phyloP scores from a whole-genome alignment of 139 green algal genomes.

The Marvania coccoides region DNA sequence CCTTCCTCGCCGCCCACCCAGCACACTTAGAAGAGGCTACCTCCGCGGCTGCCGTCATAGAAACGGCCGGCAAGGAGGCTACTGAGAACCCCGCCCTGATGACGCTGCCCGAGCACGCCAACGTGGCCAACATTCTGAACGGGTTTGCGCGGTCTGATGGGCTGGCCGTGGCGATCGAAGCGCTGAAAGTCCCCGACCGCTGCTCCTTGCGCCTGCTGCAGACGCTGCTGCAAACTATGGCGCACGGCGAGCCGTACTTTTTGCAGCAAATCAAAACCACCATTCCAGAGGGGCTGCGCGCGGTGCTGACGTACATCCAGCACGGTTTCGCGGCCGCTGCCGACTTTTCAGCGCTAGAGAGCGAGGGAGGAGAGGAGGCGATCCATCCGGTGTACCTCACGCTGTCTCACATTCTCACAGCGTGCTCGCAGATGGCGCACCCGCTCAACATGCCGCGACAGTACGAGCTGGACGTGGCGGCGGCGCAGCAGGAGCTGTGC shows the following conservation, averaged over 20 bases:
- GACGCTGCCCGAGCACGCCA: no score
- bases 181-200: constrained; percentile 12
- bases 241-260: not conserved
- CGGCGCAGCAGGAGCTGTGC: constrained; percentile 53
- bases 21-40: no score
- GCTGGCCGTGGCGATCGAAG: not conserved
- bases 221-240: not conserved
- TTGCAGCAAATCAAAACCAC: not conserved
- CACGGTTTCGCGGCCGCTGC: not conserved
- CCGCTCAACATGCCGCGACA: no score
- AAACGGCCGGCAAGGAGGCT: no score
- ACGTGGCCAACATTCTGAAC: not conserved
- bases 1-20: no score
- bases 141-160: constrained; percentile 2
- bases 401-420: no score
- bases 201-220: not conserved
- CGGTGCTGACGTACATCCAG: not conserved
- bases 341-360: not conserved
- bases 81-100: no score
- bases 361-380: no score
- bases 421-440: no score
- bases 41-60: no score
- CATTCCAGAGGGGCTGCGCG: not conserved
- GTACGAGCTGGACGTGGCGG: no score
- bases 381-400: no score